A percentile compares a stretch with the other conserved stretches of the same genome.
Evolutionary conservation across 2,329 filamentous ascomycete species (phyloP).

Genomic region (Lecanicillium sp.): DNA sequence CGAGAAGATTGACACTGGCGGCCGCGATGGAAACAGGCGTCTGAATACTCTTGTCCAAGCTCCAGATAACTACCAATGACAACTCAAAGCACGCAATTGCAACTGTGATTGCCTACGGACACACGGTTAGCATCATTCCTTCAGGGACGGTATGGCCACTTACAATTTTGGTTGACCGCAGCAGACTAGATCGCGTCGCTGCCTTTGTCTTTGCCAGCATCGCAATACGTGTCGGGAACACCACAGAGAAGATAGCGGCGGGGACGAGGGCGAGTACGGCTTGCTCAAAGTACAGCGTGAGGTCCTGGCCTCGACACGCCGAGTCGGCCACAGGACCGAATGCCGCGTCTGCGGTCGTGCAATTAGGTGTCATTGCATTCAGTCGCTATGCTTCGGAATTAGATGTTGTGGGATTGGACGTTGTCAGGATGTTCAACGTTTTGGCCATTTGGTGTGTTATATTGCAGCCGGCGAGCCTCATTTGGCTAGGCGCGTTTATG

Average conservation of each 20-base stretch:
- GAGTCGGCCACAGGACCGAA: conserved; percentile 8
- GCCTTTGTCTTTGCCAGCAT: neutral
- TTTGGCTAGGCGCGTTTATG: too few relatives aligned
- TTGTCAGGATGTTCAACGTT: neutral
- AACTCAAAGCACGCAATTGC: conserved; percentile 3
- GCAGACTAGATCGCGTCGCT: neutral
- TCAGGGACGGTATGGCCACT: neutral
- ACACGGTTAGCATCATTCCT: neutral
- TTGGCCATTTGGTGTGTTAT: neutral
- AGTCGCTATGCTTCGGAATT: too few relatives aligned
- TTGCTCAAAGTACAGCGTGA: conserved; percentile 11
- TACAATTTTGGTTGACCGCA: neutral
- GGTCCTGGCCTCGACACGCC: conserved; percentile 4
- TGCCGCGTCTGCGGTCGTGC: conserved; percentile 1
- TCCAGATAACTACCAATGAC: neutral
- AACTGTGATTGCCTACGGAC: neutral
- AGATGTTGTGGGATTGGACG: too few relatives aligned
- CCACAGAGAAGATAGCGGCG: conserved; percentile 8
- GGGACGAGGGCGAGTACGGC: conserved; percentile 1
- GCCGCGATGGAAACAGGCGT: neutral
- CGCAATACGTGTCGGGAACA: conserved; percentile 2
- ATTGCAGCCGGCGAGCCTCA: too few relatives aligned
- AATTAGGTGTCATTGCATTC: neutral
- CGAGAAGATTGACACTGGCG: conserved; percentile 18
- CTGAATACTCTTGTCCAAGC: neutral